Conservation (phyloP, 164 flowering plant genomes). For the Vitis amurensis region DNA sequence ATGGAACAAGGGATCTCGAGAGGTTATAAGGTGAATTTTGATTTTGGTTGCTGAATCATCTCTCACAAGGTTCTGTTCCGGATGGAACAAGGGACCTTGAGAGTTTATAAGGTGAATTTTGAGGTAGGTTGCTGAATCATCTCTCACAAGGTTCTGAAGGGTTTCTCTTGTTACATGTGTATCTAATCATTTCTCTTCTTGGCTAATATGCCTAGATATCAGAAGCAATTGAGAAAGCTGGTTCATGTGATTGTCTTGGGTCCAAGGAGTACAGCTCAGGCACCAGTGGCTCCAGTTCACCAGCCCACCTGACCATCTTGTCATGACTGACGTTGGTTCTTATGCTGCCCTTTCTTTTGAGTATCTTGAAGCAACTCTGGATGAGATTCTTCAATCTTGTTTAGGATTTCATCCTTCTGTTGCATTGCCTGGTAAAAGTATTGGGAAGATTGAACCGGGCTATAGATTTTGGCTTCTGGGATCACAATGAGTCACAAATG, state of each 20-base stretch:
- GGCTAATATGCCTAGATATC: neutral
- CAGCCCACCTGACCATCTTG: neutral
- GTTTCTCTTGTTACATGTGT: neutral
- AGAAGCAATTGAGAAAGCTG: neutral
- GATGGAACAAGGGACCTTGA: neutral
- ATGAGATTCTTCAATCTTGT: neutral
- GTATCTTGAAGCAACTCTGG: neutral
- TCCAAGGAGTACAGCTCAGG: neutral
- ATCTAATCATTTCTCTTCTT: neutral
- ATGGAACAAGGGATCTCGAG: neutral
- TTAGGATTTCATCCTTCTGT: neutral
- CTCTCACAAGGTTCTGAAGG: neutral
- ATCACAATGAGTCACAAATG: too few species aligned
- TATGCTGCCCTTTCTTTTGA: neutral
- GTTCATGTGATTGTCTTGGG: neutral
- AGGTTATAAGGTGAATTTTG: neutral
- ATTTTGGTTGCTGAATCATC: neutral
- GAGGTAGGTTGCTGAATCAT: neutral
- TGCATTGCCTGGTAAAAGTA: neutral
- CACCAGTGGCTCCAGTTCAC: neutral
- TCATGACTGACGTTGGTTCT: neutral
- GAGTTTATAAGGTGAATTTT: neutral
- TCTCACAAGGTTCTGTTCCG: neutral
- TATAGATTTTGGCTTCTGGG: too few species aligned
- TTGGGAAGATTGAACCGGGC: too few species aligned